Evolutionary conservation across 805 yeast species (phyloP), one percentile per base, ranked within the genome.

Genomic region (Saccharomyces paradoxus): DNA sequence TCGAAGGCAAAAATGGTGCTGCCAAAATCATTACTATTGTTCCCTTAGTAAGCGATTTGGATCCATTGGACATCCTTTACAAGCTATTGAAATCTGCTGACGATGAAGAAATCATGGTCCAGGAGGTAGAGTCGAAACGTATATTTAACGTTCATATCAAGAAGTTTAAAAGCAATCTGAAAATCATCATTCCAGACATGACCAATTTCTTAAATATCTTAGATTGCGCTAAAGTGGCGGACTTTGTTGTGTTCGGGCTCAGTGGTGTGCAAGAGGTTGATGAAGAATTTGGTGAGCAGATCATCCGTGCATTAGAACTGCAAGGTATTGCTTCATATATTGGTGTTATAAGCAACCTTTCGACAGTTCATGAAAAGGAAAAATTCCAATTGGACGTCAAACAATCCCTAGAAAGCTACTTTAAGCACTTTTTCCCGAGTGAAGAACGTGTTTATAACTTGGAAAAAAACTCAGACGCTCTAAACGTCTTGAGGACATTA

Each of bases 141-240:
- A 82, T 86, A 1, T 76, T 77, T 28, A 73, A 79, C 13, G 67
- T 83, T 14, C 75, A 71, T 55, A 74, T 89, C 24, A 74, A 77
- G 26, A 81, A 89, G 55, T 94, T 87, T 72, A 87, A 86, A 69
- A 80, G 92, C 51, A 83, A 80, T 61, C 66, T 94, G 56, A 87
- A 88, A 66, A 71, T 81, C 55, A 75, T 91, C 51, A 79, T 89
- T 24, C 96, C 96, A 1, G 84, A 87, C 61, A 79, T 79, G 74
- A 66, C 73, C 52, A 81, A 86, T 65, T 78, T 90, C 51, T 69
- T 88, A 41, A 75, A 86, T 21, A 77, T 94, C 31, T 68, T 94
- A 55, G 97, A 94, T 71, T 86, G 95, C 32, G 89, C 95, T 21
- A 88, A 88, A 65, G 81, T 88, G 5, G 84, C 98, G 0, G 99